A percentile compares a stretch with the other conserved stretches of the same genome.
phyloP scores from a whole-genome alignment of 768 basidiomycete genomes.

The Russula compacta region DNA sequence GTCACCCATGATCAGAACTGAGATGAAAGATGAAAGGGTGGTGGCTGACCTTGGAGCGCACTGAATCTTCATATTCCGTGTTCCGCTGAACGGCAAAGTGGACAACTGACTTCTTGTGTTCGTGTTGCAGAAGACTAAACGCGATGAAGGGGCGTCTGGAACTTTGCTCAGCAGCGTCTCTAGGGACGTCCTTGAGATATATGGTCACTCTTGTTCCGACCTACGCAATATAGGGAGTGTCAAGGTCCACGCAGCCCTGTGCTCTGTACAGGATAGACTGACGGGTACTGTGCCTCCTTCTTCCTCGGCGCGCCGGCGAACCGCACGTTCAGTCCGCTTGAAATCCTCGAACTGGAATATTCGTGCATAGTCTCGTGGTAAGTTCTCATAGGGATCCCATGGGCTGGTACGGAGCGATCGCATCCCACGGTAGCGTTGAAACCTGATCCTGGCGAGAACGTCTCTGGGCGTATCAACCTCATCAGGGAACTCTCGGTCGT shows the following conservation, averaged over 20 bases:
- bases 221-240: conserved; percentile 32
- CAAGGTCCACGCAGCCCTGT: not conserved
- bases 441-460: conserved; percentile 66
- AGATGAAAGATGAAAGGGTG: not conserved
- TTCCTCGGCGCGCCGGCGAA: conserved; percentile 56
- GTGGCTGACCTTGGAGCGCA: conserved; percentile 73
- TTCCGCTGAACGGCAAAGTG: conserved; percentile 93
- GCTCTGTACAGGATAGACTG: conserved; percentile 18
- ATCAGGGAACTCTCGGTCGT: conserved; percentile 87
- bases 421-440: conserved; percentile 88
- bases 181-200: conserved; percentile 66
- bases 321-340: conserved; percentile 68
- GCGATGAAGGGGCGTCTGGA: conserved; percentile 45
- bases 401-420: conserved; percentile 90
- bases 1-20: not conserved
- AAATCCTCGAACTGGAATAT: conserved; percentile 98
- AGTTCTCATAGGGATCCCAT: conserved; percentile 96
- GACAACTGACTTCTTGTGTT: conserved; percentile 89
- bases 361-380: conserved; percentile 86
- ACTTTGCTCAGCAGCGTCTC: conserved; percentile 36
- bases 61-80: conserved; percentile 83
- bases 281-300: conserved; percentile 61
- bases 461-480: conserved; percentile 93
- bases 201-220: conserved; percentile 76
- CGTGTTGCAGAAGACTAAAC: conserved; percentile 84